These are phyloP conservation scores for Pseudocercospora vitis DNA, from an alignment of 2,329 filamentous ascomycete genomes.

Conservation along the genomic window DNA sequence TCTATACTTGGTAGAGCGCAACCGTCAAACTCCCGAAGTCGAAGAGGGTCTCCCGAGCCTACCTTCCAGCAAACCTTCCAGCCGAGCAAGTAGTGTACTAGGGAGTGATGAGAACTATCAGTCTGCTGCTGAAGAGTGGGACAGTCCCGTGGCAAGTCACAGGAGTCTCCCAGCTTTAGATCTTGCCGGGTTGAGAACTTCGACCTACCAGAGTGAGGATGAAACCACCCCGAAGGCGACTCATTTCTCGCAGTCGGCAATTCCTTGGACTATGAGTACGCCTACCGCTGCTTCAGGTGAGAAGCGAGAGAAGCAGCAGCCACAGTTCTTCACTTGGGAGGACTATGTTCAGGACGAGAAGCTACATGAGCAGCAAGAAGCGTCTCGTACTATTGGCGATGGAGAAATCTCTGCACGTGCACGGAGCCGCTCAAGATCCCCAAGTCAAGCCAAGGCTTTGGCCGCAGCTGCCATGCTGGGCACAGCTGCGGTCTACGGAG, in stretches of 20 bases:
- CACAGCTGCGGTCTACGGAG: constrained; percentile 31
- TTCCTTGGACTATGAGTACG: constrained; percentile 9
- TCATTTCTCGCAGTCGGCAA: constrained; percentile 34
- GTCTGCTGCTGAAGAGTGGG: constrained; percentile 44
- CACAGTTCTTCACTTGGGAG: constrained; percentile 42
- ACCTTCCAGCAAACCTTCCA: constrained; percentile 48
- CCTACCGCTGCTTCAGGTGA: constrained; percentile 15
- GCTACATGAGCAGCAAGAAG: constrained; percentile 25
- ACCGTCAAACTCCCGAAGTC: constrained; percentile 48
- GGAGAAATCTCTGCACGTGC: not conserved
- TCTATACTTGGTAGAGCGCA: constrained; percentile 75
- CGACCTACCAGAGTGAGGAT: constrained; percentile 1
- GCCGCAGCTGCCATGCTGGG: constrained; percentile 34
- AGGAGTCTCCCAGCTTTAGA: not conserved
- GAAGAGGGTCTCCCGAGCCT: constrained; percentile 53
- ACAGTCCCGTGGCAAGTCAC: constrained; percentile 4
- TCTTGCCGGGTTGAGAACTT: not conserved
- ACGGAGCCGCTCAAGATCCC: constrained; percentile 20
- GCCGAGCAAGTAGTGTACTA: constrained; percentile 41
- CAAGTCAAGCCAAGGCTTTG: constrained; percentile 20
- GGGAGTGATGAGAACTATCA: constrained; percentile 46
- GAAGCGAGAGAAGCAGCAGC: constrained; percentile 30
- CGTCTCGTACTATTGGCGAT: not conserved
- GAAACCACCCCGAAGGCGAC: constrained; percentile 67
- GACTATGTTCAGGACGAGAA: constrained; percentile 38